These are phyloP conservation scores for Graphium sp. DNA, from an alignment of 2,329 filamentous ascomycete species.

Conservation along the genomic window DNA sequence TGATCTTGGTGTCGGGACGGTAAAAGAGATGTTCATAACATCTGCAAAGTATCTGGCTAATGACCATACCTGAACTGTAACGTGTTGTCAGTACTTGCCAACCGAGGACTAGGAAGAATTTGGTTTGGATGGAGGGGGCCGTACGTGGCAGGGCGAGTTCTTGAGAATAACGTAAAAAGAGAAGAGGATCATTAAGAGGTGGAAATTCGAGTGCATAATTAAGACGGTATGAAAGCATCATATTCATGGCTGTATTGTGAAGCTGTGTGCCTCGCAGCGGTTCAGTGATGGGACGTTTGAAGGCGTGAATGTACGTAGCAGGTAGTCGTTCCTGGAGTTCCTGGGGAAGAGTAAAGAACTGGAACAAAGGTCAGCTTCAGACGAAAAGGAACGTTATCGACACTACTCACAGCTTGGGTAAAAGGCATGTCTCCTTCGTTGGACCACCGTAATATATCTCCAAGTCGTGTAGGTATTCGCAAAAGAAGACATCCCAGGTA, in stretches of 20 bases:
- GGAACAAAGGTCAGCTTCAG: constrained; percentile 1
- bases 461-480: constrained; percentile 58
- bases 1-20: neutral
- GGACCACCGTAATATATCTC: constrained; percentile 55
- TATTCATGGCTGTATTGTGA: constrained; percentile 43
- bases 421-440: constrained; percentile 54
- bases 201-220: constrained; percentile 61
- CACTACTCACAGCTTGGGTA: constrained; percentile 41
- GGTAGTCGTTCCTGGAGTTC: constrained; percentile 52
- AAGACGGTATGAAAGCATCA: constrained; percentile 44
- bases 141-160: constrained; percentile 59
- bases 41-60: neutral
- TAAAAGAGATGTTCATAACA: neutral
- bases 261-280: constrained; percentile 37
- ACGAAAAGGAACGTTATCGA: neutral
- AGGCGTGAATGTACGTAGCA: constrained; percentile 35
- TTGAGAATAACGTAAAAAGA: constrained; percentile 54
- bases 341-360: constrained; percentile 41
- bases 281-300: constrained; percentile 30
- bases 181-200: constrained; percentile 49
- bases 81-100: neutral
- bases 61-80: constrained; percentile 1
- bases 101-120: neutral
- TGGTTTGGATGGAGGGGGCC: constrained; percentile 8
- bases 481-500: constrained; percentile 67